Base-by-base conservation (phyloP, 2,329 filamentous ascomycete species). In the Aspergillus intermedius region DNA sequence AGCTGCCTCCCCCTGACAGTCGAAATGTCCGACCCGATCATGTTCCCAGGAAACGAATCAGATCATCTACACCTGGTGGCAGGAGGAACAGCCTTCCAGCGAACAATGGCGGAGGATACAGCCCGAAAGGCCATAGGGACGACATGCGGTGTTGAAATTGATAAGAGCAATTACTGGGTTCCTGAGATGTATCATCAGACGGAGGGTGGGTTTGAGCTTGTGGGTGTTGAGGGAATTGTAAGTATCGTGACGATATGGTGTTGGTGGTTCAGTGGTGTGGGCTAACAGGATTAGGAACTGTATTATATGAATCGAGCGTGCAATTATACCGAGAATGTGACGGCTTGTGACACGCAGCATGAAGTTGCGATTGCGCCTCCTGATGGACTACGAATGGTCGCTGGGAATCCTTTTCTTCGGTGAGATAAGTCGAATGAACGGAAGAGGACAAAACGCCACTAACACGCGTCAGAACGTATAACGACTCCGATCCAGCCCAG, bases 91-190 rank as follows among this genome's bases (percentile, higher is more conserved):
- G 82, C 74, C 57, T 90, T 90, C 61, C 74, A 78, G 56, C 70
- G 80, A 56, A 75, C 68, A 44, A 82, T 84, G 62, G 80, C 75
- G 39, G 84, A 80, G 56, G 73, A 80, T 50, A 74, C 79, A 40
- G 76, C 87, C 30, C 67, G 69, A 21, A 56, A 52, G 28, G 53
- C 53, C 10, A 43, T 44, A 13, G 51, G 44, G 3, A 61, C 58
- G 25, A 87, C 83, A 35, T 86, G 87, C 66, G 77, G 77, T 52
- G 75, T 87, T 64, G 81, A 77, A 60, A 80, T 80, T 46, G 86
- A 90, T 69, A 75, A 81, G 64, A 86, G 80, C 56, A 85, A 85
- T 68, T 91, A 91, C 74, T 91, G 87, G 87, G 81, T 84, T 52
- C 87, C 87, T 1, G 75, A 76, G 34, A 70, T 91, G 4, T 91